Base-by-base conservation (phyloP, 768 basidiomycete genomes). In the Termitomyces sp. region DNA sequence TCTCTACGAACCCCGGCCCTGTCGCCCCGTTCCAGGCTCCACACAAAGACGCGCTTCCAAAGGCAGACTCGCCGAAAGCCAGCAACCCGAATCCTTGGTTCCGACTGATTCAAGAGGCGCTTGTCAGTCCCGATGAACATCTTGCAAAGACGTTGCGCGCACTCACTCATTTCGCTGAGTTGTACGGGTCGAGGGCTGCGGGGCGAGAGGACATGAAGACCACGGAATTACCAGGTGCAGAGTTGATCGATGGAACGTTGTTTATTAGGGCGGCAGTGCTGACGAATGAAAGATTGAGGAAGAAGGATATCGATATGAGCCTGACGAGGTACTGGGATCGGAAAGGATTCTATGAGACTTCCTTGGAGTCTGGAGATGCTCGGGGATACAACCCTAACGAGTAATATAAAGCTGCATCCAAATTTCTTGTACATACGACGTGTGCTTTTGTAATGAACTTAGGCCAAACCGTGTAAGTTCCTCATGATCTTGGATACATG, bases 121-220 rank as follows among this genome's bases (percentile, higher is more conserved):
- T 87, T 44, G 76, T 78, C 2, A 80, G 87, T 63, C 84, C 84
- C 0, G 82, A 86, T 61, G 85, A 88, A 41, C 77, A 78, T 58
- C 59, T 77, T 16, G 66, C 73, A 1, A 79, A 78, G 58, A 42
- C 70, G 1, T 67, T 76, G 50, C 70, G 80, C 36, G 63, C 78
- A 0, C 67, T 81, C 2, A 72, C 75, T 12, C 71, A 73, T 60
- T 81, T 37, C 27, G 58, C 59, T 8, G 45, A 65, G 18, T 9
- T 69, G 16, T 69, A 67, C 53, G 66, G 75, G 71, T 67, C 48
- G 20, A 53, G 79, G 76, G 66, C 57, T 4, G 54, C 65, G 9
- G 66, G 68, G 24, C 45, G 61, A 20, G 42, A 55, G 4, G 67
- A 66, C 39, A 60, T 69, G 30, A 61, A 69, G 39, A 59, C 60